Base-by-base conservation (phyloP, 495 filamentous ascomycete genomes). In the Aspergillus cavernicola region DNA sequence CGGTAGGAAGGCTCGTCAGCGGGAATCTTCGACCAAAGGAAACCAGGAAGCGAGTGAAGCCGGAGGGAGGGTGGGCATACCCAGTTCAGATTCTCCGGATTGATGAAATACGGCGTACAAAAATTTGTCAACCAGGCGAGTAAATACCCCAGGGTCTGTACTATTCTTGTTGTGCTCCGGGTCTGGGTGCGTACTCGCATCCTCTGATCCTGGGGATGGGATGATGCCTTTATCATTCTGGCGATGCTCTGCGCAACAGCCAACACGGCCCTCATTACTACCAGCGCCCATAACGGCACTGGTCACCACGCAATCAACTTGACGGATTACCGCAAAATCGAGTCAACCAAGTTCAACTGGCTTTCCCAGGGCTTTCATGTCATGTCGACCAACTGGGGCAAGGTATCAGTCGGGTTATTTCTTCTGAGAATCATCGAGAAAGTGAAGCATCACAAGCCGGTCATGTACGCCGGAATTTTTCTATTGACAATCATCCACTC, bases 331-430 rank as follows among this genome's bases (percentile, higher is more conserved):
- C 39, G 51, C 32, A 16, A 29, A 6, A 32, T 51, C 32, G 19
- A 39, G 28, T 24, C 46, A 1, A 45, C 26, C 23, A 56, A 56
- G 40, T 56, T 29, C 35, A 39, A 56, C 20, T 23, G 39, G 22
- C 37, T 56, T 1, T 50, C 46, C 3, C 53, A 56, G 20, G 53
- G 53, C 4, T 51, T 50, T n/a, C 53, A 56, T 19, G 53, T 56
- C 39, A 56, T 56, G 53, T 39, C 46, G 22, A 56, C 46, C 1
- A 56, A 51, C 20, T 56, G 53, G 53, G 53, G 53, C 7, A 56
- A 56, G 20, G 47, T 51, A 1, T 56, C 53, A 0, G 47, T 56
- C 4, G 53, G 45, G 13, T 2, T 56, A 3, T 56, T 56, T 15
- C 32, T 56, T 20, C n/a, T 56, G 11, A 46, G 53, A 2, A 56